Evolutionary conservation across 2,329 filamentous ascomycete genomes (phyloP).

Genomic region (Neodidymelliopsis sp.): DNA sequence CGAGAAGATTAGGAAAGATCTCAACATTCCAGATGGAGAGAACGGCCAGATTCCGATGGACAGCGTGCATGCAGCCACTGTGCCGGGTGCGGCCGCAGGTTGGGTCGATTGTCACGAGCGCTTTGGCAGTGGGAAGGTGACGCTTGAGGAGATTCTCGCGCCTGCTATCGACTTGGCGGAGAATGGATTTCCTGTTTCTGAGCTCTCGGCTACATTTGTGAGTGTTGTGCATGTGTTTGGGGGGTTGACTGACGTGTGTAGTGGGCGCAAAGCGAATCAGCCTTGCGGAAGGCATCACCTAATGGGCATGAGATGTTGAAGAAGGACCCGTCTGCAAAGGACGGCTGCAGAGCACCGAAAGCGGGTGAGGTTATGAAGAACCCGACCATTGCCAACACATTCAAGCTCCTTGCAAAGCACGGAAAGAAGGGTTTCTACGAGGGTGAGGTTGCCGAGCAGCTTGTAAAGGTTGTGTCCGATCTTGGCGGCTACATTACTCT

Average conservation of each 20-base stretch:
- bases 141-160: constrained; percentile 75
- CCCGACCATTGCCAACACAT: constrained; percentile 80
- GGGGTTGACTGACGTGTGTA: constrained; percentile 47
- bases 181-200: constrained; percentile 87
- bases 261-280: constrained; percentile 74
- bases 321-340: constrained; percentile 69
- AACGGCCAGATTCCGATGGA: constrained; percentile 71
- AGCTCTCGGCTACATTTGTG: constrained; percentile 74
- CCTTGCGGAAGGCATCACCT: constrained; percentile 76
- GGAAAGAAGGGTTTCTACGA: constrained; percentile 93
- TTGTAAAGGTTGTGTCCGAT: constrained; percentile 78
- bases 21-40: constrained; percentile 69
- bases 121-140: constrained; percentile 88
- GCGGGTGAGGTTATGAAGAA: constrained; percentile 92
- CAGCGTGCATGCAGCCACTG: constrained; percentile 82
- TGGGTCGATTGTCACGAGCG: constrained; percentile 90
- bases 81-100: constrained; percentile 88
- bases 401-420: constrained; percentile 76
- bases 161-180: constrained; percentile 89
- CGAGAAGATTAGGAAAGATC: constrained; percentile 71
- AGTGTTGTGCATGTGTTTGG: constrained; percentile 44
- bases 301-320: constrained; percentile 91
- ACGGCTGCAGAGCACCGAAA: constrained; percentile 76
- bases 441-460: constrained; percentile 79
- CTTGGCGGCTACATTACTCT: constrained; percentile 80